phyloP scores from a whole-genome alignment of 148 eudicot genomes.

The Camellia japonica region DNA sequence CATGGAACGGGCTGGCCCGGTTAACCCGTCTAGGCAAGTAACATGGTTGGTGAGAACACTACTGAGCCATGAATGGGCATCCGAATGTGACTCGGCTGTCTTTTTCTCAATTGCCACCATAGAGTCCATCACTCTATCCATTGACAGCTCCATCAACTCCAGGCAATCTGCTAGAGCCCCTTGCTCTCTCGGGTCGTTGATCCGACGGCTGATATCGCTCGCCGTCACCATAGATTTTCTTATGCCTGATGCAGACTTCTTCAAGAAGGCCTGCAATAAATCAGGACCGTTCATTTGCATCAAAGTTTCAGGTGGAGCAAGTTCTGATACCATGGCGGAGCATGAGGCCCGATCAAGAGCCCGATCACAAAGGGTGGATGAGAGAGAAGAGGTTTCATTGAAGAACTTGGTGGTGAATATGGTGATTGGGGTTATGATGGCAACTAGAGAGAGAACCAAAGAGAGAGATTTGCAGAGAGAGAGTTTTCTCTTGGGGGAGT shows the following conservation, averaged over 20 bases:
- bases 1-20: conserved; percentile 8
- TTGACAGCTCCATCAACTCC: conserved; percentile 38
- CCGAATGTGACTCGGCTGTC: conserved; percentile 11
- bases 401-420: conserved; percentile 1
- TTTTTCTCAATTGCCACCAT: conserved; percentile 4
- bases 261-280: conserved; percentile 18
- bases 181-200: conserved; percentile 20
- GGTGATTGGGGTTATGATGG: conserved; percentile 17
- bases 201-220: neutral
- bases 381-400: neutral
- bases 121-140: conserved; percentile 31
- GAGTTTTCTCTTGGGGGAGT: conserved; percentile 12
- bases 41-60: conserved; percentile 46
- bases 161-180: conserved; percentile 35
- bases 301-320: neutral
- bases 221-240: neutral
- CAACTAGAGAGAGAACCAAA: conserved; percentile 17
- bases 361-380: conserved; percentile 9
- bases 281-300: neutral
- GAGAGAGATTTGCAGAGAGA: conserved; percentile 11
- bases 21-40: conserved; percentile 46
- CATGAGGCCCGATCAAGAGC: conserved; percentile 23
- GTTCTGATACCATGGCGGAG: conserved; percentile 20
- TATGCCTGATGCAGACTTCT: conserved; percentile 10
- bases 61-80: conserved; percentile 52